Percentiles rank a stretch among this genome's conserved stretches.
phyloP scores from a whole-genome alignment of 208 protist genomes.

The Leishmania tropica region DNA sequence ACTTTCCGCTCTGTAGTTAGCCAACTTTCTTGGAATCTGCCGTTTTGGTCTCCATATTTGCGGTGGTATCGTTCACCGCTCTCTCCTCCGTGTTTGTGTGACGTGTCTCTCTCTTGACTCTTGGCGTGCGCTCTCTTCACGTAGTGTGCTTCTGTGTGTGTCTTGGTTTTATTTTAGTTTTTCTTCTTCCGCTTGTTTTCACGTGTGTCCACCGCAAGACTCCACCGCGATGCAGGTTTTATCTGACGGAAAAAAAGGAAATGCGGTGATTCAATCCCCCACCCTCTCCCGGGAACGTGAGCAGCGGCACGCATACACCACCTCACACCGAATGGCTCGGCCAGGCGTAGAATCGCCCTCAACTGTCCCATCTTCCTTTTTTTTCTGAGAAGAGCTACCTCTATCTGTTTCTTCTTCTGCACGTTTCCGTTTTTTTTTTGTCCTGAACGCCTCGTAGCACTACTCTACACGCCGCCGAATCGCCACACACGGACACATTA shows the following conservation, averaged over 20 bases:
- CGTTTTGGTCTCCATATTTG: neutral
- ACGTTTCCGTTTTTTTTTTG: too few species aligned
- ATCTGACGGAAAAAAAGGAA: neutral
- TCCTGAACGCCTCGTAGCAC: neutral
- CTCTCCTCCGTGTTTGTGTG: neutral
- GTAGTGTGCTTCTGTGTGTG: neutral
- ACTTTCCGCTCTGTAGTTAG: too few species aligned
- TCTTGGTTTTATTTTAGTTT: neutral
- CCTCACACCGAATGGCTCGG: neutral
- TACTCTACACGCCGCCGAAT: neutral
- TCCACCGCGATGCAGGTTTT: too few species aligned
- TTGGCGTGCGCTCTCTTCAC: neutral
- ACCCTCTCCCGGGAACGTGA: neutral
- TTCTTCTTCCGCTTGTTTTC: neutral
- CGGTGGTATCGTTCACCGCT: neutral
- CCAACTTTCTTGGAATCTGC: neutral
- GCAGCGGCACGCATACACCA: neutral
- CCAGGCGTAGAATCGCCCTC: neutral
- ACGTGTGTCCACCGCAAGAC: neutral
- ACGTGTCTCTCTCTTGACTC: neutral
- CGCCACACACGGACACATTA: neutral
- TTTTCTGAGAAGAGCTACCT: neutral
- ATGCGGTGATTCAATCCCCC: neutral
- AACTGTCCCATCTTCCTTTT: too few species aligned
- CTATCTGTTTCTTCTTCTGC: neutral